phyloP scores from a whole-genome alignment of 257 asterid genomes.

The Vinca minor region DNA sequence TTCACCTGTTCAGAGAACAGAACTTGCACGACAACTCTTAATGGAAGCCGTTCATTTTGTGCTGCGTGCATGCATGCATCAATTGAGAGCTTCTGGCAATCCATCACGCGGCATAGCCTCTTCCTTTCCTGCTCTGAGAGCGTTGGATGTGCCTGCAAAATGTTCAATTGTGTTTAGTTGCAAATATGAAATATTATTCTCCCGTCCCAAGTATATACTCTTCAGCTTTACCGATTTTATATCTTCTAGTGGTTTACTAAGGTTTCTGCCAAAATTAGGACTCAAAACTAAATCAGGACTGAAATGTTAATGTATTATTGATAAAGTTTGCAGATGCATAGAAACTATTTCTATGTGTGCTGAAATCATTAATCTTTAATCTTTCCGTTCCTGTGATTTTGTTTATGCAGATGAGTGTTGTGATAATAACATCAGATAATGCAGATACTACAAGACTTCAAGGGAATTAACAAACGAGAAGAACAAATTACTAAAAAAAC shows the following conservation, averaged over 20 bases:
- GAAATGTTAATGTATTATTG: too few species aligned
- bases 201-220: background rate
- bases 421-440: background rate
- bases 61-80: conserved; percentile 99
- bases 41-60: conserved; percentile 86
- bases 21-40: conserved; percentile 80
- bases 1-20: conserved; percentile 93
- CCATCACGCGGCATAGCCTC: conserved; percentile 93
- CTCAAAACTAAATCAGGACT: too few species aligned
- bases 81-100: conserved; percentile 85
- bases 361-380: background rate
- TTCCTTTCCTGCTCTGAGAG: conserved; percentile 89
- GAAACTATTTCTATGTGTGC: background rate
- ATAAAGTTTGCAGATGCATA: too few species aligned
- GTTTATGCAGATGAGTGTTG: background rate
- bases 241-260: too few species aligned
- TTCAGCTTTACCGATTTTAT: background rate
- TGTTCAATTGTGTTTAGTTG: background rate
- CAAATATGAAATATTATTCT: too few species aligned
- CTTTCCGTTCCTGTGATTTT: background rate
- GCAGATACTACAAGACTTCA: background rate
- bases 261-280: background rate
- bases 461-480: background rate
- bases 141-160: conserved; percentile 70
- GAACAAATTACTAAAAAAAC: background rate